A percentile compares a stretch with the other conserved stretches of the same genome.
These are phyloP conservation scores for Inonotus obliquus DNA, from an alignment of 1,284 basidiomycete genomes.

Conservation along the genomic window DNA sequence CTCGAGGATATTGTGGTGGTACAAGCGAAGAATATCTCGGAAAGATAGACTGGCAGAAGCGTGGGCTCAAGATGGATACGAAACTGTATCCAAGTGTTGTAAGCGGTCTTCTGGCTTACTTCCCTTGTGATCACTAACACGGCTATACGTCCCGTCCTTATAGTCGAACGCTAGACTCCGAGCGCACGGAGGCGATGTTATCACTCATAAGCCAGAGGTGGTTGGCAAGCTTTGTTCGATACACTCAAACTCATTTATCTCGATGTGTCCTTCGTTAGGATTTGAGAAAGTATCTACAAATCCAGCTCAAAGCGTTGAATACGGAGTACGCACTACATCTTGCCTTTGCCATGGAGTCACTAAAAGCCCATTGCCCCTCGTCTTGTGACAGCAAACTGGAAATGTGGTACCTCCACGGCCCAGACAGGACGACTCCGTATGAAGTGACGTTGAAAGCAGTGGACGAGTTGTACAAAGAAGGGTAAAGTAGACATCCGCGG, in stretches of 20 bases:
- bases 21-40: slow-evolving; percentile 26
- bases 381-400: slow-evolving; percentile 9
- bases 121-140: not conserved
- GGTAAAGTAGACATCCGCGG: slow-evolving; percentile 20
- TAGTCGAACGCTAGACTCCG: too few species aligned
- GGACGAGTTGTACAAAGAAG: slow-evolving; percentile 46
- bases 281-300: slow-evolving; percentile 37
- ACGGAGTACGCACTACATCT: slow-evolving; percentile 31
- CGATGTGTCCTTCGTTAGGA: not conserved
- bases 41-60: slow-evolving; percentile 31
- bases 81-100: slow-evolving; percentile 35
- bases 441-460: slow-evolving; percentile 44
- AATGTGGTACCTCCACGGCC: slow-evolving; percentile 45
- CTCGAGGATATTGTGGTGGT: slow-evolving; percentile 30
- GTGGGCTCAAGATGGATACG: slow-evolving; percentile 40
- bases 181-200: not conserved
- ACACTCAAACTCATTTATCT: not conserved
- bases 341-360: not conserved
- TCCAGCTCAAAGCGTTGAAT: slow-evolving; percentile 42
- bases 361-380: not conserved
- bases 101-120: not conserved
- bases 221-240: too few species aligned
- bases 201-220: slow-evolving; percentile 14
- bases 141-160: too few species aligned
- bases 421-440: slow-evolving; percentile 44